A percentile compares a stretch with the other conserved stretches of the same genome.
Conservation (phyloP, 169 alveolate genomes). For the Blepharisma undulans region DNA sequence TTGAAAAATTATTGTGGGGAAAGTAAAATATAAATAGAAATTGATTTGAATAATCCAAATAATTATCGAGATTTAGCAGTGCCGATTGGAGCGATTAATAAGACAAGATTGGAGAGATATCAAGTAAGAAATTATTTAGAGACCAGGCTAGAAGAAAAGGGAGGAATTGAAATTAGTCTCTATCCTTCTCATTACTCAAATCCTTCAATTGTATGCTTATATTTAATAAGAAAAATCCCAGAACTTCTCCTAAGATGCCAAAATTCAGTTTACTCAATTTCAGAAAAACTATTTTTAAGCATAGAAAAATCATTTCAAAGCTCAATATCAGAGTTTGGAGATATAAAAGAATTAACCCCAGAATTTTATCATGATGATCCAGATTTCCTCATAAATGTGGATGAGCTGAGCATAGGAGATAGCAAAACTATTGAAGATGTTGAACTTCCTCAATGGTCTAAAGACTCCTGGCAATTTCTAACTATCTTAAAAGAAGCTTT, state of each 20-base stretch:
- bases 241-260: conserved; percentile 52
- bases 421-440: conserved; percentile 69
- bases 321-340: conserved; percentile 74
- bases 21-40: not conserved
- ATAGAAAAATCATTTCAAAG: conserved; percentile 52
- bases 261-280: conserved; percentile 54
- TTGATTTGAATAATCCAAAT: conserved; percentile 68
- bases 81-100: conserved; percentile 92
- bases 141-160: not conserved
- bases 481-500: conserved; percentile 88
- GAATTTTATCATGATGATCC: conserved; percentile 91
- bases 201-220: not conserved
- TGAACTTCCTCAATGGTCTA: conserved; percentile 89
- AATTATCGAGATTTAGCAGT: conserved; percentile 89
- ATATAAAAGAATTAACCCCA: conserved; percentile 92
- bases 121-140: conserved; percentile 40
- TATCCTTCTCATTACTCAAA: not conserved
- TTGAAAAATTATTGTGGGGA: conserved; percentile 81
- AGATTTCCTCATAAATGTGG: conserved; percentile 82
- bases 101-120: conserved; percentile 77
- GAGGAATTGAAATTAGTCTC: not conserved
- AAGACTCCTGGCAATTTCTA: conserved; percentile 74
- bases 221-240: conserved; percentile 3
- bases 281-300: conserved; percentile 54
- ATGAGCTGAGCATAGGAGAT: not conserved